Base-by-base conservation (phyloP, 2,329 filamentous ascomycete genomes). In the Trichoderma sp. region DNA sequence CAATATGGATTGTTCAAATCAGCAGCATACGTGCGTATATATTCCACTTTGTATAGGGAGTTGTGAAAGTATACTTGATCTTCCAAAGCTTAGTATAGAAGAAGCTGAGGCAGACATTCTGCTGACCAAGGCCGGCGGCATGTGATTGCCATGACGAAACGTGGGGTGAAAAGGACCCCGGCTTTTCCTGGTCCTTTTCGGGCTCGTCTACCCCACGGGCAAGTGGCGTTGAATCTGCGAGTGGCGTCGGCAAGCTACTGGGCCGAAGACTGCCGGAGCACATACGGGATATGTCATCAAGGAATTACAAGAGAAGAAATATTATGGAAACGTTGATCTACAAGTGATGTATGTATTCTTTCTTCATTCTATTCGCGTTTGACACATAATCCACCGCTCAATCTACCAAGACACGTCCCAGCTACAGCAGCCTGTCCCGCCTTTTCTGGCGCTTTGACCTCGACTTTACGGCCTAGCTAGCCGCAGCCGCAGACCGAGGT, bases 401-500 rank as follows among this genome's bases (percentile, higher is more conserved):
- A 46, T 10, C 11, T 21, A 10, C 10, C n/a, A 49, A 49, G 46
- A 13, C n/a, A 49, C 7, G n/a, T 5, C 24, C 10, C 8, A 24
- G 3, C 43, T 11, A 49, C n/a, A 24, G 51, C 14, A 18, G 11
- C n/a, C 16, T 5, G 21, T 10, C 24, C n/a, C 43, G 32, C n/a
- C 32, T 18, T 43, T 39, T 34, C 11, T 16, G 34, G 49, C 59
- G 26, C 34, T 55, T 65, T 65, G 61, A 21, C 61, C 34, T 43
- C 30, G 59, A 63, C 59, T 21, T n/a, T 24, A 63, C 46, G 61
- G 61, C 46, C 51, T 4, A 43, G n/a, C 46, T 11, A 13, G n/a
- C 46, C 39, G 52, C 8, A 59, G 56, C 59, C 59, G 59, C 59
- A 61, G 24, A 43, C 65, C 65, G 56, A 60, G 65, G 65, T 68